A percentile compares a stretch with the other conserved stretches of the same genome.
Conservation (phyloP, 1,284 basidiomycete species). For the Tetrapyrgos nigripes region DNA sequence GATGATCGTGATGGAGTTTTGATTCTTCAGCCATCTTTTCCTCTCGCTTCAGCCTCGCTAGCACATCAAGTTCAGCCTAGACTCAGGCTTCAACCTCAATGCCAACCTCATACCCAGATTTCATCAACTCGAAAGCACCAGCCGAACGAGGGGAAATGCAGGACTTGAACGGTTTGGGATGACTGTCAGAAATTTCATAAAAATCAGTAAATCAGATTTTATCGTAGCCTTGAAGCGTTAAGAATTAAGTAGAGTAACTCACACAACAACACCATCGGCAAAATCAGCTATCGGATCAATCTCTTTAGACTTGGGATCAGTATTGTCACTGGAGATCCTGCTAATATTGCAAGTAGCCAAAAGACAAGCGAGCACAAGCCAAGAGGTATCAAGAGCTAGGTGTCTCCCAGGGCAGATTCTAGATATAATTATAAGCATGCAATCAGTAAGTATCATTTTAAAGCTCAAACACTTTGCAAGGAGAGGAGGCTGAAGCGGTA, state of each 20-base stretch:
- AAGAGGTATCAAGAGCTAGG: not conserved
- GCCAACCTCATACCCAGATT: not conserved
- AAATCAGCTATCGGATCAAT: not conserved
- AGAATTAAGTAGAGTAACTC: not conserved
- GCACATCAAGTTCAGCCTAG: no score
- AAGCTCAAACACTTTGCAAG: no score
- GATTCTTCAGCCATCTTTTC: no score
- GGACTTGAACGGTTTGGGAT: not conserved
- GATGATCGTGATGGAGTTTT: no score
- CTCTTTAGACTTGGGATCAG: not conserved
- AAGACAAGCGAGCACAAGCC: not conserved
- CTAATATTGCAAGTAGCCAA: not conserved
- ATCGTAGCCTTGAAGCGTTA: no score
- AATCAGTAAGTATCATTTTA: no score
- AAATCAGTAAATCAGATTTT: no score
- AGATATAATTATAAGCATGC: not conserved
- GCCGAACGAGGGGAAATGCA: not conserved
- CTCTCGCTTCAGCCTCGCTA: no score
- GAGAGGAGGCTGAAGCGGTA: no score
- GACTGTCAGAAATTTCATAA: not conserved
- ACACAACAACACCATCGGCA: not conserved
- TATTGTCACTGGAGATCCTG: not conserved
- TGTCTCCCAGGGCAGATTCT: not conserved
- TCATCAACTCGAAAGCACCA: not conserved
- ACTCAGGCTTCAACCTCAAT: not conserved